phyloP scores from a whole-genome alignment of 2,329 filamentous ascomycete genomes.

The Daldinia eschscholtzii region DNA sequence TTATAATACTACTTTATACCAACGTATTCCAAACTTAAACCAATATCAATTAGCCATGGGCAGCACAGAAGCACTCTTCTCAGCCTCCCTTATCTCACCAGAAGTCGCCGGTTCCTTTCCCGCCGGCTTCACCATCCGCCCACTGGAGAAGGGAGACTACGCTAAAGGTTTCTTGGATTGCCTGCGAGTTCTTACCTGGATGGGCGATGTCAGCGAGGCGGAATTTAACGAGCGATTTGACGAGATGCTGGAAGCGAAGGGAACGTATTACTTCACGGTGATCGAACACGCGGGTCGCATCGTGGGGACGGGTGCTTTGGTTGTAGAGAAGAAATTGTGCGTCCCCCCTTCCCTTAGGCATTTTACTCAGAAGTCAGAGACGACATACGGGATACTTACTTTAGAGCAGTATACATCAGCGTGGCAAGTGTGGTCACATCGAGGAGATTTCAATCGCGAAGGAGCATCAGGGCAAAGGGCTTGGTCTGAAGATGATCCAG shows the following conservation, averaged over 20 bases:
- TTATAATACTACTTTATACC: background rate
- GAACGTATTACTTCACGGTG: slow-evolving; percentile 78
- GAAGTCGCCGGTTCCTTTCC: slow-evolving; percentile 72
- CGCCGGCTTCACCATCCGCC: slow-evolving; percentile 76
- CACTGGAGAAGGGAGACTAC: slow-evolving; percentile 77
- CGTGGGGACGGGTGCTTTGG: slow-evolving; percentile 80
- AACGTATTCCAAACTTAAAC: background rate
- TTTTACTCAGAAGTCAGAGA: background rate
- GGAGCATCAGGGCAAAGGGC: slow-evolving; percentile 84
- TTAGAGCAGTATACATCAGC: slow-evolving; percentile 69
- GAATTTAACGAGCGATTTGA: slow-evolving; percentile 69
- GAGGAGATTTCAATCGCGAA: slow-evolving; percentile 86
- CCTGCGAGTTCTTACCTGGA: slow-evolving; percentile 79
- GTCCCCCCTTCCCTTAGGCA: slow-evolving; percentile 45
- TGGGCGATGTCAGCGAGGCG: slow-evolving; percentile 75
- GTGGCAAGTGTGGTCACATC: slow-evolving; percentile 80
- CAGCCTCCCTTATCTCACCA: slow-evolving; percentile 73
- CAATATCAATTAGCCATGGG: slow-evolving; percentile 18
- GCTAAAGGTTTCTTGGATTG: slow-evolving; percentile 79
- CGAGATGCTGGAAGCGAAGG: slow-evolving; percentile 59
- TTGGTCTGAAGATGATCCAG: slow-evolving; percentile 81
- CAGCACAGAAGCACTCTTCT: slow-evolving; percentile 68
- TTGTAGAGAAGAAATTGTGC: slow-evolving; percentile 84
- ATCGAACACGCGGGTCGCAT: slow-evolving; percentile 73
- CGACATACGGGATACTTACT: slow-evolving; percentile 27